phyloP scores from a whole-genome alignment of 495 filamentous ascomycete species.

The Penicillium alfredii region DNA sequence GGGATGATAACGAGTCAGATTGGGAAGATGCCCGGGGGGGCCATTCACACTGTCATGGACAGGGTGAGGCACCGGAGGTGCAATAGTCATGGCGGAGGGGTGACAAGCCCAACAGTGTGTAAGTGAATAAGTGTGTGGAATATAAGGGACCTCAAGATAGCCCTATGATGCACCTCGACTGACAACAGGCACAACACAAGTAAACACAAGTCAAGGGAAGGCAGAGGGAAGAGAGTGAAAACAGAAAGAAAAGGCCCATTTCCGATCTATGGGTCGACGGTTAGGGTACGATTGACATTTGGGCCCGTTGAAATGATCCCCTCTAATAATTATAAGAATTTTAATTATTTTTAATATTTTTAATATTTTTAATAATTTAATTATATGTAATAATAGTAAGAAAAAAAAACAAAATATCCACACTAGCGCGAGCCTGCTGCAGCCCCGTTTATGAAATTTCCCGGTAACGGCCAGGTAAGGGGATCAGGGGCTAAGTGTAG shows the following conservation, averaged over 20 bases:
- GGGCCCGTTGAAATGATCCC: slow-evolving; percentile 7
- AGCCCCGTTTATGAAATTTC: slow-evolving; percentile 26
- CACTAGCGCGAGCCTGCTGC: slow-evolving; percentile 29
- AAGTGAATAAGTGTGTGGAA: too few relatives aligned
- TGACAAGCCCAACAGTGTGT: too few relatives aligned
- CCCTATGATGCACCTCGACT: too few relatives aligned
- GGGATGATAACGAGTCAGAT: slow-evolving; percentile 40
- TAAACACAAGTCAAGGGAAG: slow-evolving; percentile 6
- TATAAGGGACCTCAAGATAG: too few relatives aligned
- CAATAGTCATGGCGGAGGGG: slow-evolving; percentile 38
- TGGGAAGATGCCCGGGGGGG: slow-evolving; percentile 28
- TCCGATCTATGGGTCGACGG: slow-evolving; percentile 25
- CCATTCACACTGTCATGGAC: slow-evolving; percentile 36
- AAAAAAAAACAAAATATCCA: slow-evolving; percentile 22
- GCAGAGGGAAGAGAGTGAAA: slow-evolving; percentile 5
- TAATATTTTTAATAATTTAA: too few relatives aligned
- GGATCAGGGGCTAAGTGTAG: too few relatives aligned
- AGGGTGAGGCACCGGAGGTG: slow-evolving; percentile 34
- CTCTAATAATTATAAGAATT: background rate
- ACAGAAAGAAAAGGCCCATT: slow-evolving; percentile 19
- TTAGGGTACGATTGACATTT: slow-evolving; percentile 27
- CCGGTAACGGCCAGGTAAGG: slow-evolving; percentile 24
- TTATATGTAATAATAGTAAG: slow-evolving; percentile 6
- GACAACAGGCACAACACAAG: slow-evolving; percentile 6
- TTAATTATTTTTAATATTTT: too few relatives aligned